Base-by-base conservation (phyloP, 768 basidiomycete species). In the Gloeopeniophorella convolvens region DNA sequence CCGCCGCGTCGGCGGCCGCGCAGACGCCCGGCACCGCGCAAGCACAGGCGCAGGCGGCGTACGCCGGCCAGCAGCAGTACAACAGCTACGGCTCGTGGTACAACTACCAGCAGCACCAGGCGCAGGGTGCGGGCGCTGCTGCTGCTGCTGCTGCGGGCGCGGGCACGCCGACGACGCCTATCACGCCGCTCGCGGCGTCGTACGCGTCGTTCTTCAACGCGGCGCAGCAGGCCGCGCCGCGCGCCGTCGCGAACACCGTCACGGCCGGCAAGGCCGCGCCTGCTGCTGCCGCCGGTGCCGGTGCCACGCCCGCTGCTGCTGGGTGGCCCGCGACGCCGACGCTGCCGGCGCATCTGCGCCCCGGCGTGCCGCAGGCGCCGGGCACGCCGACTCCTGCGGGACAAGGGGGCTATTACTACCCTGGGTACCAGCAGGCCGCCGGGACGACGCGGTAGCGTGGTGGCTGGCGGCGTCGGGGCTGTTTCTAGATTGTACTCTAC, bases 161-260 rank as follows among this genome's bases (percentile, higher is more conserved):
- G 20, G 70, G 66, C n/a, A 74, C 76, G 44, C 68, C 74, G 0
- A 62, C 53, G 23, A 56, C 62, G 5, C 59, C 67, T 6, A 50
- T 66, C 37, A 33, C 52, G 12, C 39, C 52, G 20, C 59, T 65
- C 8, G 60, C 72, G 24, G 62, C 66, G 33, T 62, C 68, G 26
- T 76, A 76, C 49, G 68, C 72, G 0, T 62, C 69, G 24, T 75
- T 73, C 48, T 77, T 72, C 52, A 66, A 61, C 55, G 34, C 70
- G 26, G 30, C 63, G 23, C 56, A 63, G 21, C 66, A 53, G 23
- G 45, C 42, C 7, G 45, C 43, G 20, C 56, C 50, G 46, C 74
- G 78, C 4, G 78, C 75, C 3, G 78, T 80, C 5, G 78, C 77
- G 9, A 80, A 79, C 40, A 80, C 79, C 0, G 76, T 77, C 21